Percentiles rank a stretch among this genome's conserved stretches.
These are phyloP conservation scores for Macroventuria anomochaeta DNA, from an alignment of 2,329 filamentous ascomycete genomes.

Conservation along the genomic window DNA sequence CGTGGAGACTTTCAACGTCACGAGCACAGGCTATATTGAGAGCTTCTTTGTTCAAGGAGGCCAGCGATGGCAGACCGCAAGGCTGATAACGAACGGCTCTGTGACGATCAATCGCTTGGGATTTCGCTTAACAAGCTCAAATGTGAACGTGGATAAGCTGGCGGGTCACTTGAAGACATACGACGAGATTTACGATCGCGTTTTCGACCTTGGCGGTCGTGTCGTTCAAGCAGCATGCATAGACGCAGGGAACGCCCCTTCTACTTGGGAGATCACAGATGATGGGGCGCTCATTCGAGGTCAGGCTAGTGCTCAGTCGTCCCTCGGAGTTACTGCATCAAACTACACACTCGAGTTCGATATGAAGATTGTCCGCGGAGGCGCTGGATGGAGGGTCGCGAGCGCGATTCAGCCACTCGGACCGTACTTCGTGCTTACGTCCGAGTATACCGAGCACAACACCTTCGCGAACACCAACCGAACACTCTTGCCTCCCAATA, in stretches of 20 bases:
- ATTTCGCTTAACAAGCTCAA: conserved; percentile 39
- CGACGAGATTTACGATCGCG: conserved; percentile 42
- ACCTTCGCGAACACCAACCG: conserved; percentile 47
- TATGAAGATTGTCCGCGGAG: conserved; percentile 49
- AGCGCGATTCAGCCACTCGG: conserved; percentile 21
- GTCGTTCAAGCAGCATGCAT: conserved; percentile 47
- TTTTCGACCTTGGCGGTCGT: conserved; percentile 50
- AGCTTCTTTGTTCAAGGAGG: conserved; percentile 52
- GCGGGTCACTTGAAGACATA: conserved; percentile 41
- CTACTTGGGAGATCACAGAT: conserved; percentile 38
- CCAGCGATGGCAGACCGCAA: conserved; percentile 51
- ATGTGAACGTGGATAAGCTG: conserved; percentile 26
- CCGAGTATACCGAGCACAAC: conserved; percentile 17
- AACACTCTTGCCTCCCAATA: conserved; percentile 46
- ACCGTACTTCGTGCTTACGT: conserved; percentile 36
- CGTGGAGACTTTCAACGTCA: conserved; percentile 51
- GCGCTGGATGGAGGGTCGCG: conserved; percentile 50
- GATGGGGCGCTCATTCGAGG: conserved; percentile 48
- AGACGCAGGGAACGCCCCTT: conserved; percentile 46
- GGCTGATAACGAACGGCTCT: conserved; percentile 44
- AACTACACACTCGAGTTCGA: conserved; percentile 51
- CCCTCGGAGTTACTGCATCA: conserved; percentile 15
- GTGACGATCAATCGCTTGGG: conserved; percentile 45
- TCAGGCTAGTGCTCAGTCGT: conserved; percentile 39
- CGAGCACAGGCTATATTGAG: conserved; percentile 30